These are phyloP conservation scores for Hyaloscypha variabilis DNA, from an alignment of 495 filamentous ascomycete genomes.

Conservation along the genomic window DNA sequence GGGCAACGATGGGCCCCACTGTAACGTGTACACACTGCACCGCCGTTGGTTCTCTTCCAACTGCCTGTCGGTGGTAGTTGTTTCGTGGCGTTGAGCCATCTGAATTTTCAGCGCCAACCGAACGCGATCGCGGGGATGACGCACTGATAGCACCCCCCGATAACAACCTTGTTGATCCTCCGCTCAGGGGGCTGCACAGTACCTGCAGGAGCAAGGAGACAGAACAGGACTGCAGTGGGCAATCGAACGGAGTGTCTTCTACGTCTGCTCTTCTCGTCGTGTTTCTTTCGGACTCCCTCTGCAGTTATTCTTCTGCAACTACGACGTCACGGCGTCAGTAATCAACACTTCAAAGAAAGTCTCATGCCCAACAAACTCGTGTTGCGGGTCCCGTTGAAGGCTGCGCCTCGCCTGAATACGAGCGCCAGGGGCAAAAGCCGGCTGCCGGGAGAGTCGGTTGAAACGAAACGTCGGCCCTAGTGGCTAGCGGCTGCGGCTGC, in stretches of 20 bases:
- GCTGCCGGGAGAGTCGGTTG: not conserved
- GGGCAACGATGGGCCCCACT: not conserved
- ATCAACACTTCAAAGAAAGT: not conserved
- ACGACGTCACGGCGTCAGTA: not conserved
- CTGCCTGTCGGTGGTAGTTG: not conserved
- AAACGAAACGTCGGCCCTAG: not conserved
- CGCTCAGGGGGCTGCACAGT: not conserved
- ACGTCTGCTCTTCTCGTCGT: not conserved
- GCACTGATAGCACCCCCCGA: not conserved
- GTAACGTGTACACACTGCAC: not conserved
- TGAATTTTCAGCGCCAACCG: slow-evolving; percentile 1
- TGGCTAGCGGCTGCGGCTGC: no score
- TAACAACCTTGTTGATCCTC: not conserved
- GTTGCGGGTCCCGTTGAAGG: not conserved
- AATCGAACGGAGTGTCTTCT: not conserved
- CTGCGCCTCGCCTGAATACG: not conserved
- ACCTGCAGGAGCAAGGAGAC: not conserved
- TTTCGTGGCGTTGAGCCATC: not conserved
- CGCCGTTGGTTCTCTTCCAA: not conserved
- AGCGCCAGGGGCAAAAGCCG: not conserved
- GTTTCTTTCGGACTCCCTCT: not conserved
- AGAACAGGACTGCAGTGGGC: not conserved
- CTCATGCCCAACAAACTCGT: not conserved
- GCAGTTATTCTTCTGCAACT: not conserved
- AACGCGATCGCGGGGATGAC: not conserved